Percentiles rank a stretch among this genome's conserved stretches.
Evolutionary conservation across 768 basidiomycete genomes (phyloP).

Genomic region (Suillus subaureus): DNA sequence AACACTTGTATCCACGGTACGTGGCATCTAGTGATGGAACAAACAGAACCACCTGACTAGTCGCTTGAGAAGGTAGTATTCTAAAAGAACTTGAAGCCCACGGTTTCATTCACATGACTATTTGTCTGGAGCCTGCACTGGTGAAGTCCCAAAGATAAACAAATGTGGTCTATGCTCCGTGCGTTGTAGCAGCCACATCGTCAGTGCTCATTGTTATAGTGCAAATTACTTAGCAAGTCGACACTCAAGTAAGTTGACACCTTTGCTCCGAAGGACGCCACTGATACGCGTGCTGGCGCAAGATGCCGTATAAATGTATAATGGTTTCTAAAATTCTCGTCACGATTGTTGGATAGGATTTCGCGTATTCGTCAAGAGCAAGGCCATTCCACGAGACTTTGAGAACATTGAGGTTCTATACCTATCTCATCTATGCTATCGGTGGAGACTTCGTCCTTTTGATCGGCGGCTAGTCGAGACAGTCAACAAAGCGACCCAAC

Average conservation of each 20-base stretch:
- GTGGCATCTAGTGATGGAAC: neutral
- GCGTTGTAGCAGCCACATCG: neutral
- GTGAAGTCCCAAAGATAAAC: neutral
- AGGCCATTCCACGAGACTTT: neutral
- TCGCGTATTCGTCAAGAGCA: neutral
- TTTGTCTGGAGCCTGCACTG: neutral
- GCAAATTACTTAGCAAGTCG: neutral
- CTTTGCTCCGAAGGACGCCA: neutral
- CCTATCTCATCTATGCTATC: neutral
- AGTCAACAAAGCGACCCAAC: neutral
- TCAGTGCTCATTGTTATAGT: neutral
- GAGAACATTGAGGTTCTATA: neutral
- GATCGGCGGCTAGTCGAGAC: neutral
- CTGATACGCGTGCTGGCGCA: neutral
- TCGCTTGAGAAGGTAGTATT: conserved; percentile 1
- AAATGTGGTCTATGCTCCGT: neutral
- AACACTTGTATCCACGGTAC: neutral
- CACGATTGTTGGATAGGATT: neutral
- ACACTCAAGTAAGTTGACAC: neutral
- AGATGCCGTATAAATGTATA: neutral
- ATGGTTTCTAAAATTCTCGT: neutral
- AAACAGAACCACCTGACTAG: neutral
- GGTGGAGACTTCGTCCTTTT: neutral
- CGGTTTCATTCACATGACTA: neutral
- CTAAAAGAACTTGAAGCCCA: neutral